phyloP scores from a whole-genome alignment of 106 monocot species.

The Phalaenopsis aphrodite region DNA sequence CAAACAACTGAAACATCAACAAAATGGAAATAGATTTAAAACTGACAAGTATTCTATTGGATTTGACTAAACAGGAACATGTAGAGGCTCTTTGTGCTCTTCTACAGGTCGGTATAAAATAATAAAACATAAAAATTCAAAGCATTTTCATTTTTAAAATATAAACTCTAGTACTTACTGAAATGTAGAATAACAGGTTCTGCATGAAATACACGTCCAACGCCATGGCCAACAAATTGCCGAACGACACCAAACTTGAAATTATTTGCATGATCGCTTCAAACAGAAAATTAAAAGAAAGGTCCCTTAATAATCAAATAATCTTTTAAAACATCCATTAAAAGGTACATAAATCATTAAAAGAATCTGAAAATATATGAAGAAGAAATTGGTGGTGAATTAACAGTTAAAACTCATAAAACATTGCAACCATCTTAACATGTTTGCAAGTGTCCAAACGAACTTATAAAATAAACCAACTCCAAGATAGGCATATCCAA shows the following conservation, averaged over 20 bases:
- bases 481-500: neutral
- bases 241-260: slow-evolving; percentile 52
- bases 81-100: neutral
- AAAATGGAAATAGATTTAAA: too few relatives aligned
- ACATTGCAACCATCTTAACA: neutral
- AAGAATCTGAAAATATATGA: neutral
- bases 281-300: neutral
- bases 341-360: neutral
- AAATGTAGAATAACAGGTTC: slow-evolving; percentile 70
- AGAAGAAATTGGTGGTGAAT: neutral
- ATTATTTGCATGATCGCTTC: slow-evolving; percentile 60
- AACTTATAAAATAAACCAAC: neutral
- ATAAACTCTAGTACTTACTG: slow-evolving; percentile 28
- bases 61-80: neutral
- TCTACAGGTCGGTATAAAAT: neutral
- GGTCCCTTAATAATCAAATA: neutral
- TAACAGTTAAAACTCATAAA: neutral
- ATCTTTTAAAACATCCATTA: neutral
- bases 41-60: too few relatives aligned
- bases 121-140: neutral
- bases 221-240: slow-evolving; percentile 69
- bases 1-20: too few relatives aligned
- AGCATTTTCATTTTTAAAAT: neutral
- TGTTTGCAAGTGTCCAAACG: neutral
- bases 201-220: slow-evolving; percentile 62